Base-by-base conservation (phyloP, 768 basidiomycete species). In the Lentinula boryana region DNA sequence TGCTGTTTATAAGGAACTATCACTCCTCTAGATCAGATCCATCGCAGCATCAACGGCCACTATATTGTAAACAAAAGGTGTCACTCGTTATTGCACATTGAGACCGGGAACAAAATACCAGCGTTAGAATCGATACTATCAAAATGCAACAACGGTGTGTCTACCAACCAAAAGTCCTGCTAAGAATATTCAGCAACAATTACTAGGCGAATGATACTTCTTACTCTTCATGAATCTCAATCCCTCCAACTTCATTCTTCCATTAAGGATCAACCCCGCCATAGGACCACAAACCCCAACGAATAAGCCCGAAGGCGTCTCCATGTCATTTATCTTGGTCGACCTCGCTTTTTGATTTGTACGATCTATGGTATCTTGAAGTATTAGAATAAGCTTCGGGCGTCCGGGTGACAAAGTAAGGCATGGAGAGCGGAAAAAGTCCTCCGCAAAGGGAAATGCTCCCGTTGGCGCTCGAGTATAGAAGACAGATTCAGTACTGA, bases 221-320 rank as follows among this genome's bases (percentile, higher is more conserved):
- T 38, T 58, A 70, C 69, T 70, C 68, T 40, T 66, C 63, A 57
- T 67, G 73, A 23, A 82, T 64, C 58, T 82, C 79, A 10, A 81
- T 68, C 0, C 80, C 80, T 6, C 80, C 78, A 9, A 76, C 73
- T 5, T 68, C 72, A 54, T 70, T 64, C 46, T 71, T 68, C 63
- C 75, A 71, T 21, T 62, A 43, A 4, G 67, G 65, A 60, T 76
- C 74, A 16, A 80, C 51, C 4, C 62, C 62, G 48, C 67, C 64
- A 56, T 59, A 4, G 80, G 80, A 21, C 80, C 81, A 65, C 81
- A 82, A 0, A 75, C 75, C 7, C 68, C 77, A 8, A 81, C 71
- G 3, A 72, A 67, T 16, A 81, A 66, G 12, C 80, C 81, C 13
- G 70, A 70, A 6, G 71, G 66, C 33, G 68, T 66, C 60, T 66